Base-by-base conservation (phyloP, 2,329 filamentous ascomycete species). In the Ilyonectria destructans region DNA sequence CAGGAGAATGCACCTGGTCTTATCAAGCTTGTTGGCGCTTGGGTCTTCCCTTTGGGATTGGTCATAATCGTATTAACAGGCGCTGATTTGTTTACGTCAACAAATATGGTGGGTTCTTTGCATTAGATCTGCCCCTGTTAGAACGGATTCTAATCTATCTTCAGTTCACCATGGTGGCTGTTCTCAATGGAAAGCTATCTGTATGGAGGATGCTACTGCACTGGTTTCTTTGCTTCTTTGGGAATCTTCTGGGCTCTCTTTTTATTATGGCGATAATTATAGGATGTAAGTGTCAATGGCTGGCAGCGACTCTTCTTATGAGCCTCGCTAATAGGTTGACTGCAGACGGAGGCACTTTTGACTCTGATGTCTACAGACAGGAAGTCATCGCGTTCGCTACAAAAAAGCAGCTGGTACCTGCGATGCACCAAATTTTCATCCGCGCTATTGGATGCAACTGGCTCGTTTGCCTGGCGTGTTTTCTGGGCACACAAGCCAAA, bases 401-500 rank as follows among this genome's bases (percentile, higher is more conserved):
- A 10, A 80, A 81, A 19, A 89, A 89, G 69, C 84, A 83, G 68
- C 76, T 87, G 10, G 80, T 77, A 0, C 86, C 87, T 0, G 71
- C 80, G 3, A 87, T 86, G 79, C 84, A 87, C 57, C 82, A 85
- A 63, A 86, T 89, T 58, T 88, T 90, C 72, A 77, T 89, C 0
- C 82, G 85, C 48, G 87, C 79, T 1, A 88, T 90, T 51, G 85
- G 87, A 5, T 86, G 84, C 71, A 89, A 89, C 77, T 89, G 87
- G 87, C 82, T 90, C 0, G 87, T 90, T 3, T 88, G 86, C 65
- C 77, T 89, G 29, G 86, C 85, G 0, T 83, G 85, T 51, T 89
- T 82, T 66, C 78, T 86, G 9, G 82, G 80, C 2, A 78, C 85
- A 4, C 84, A 85, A 63, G 85, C 84, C 6, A 82, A 85, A 3